Evolutionary conservation across 345 rosid genomes (phyloP).

Genomic region (Salix viminalis): DNA sequence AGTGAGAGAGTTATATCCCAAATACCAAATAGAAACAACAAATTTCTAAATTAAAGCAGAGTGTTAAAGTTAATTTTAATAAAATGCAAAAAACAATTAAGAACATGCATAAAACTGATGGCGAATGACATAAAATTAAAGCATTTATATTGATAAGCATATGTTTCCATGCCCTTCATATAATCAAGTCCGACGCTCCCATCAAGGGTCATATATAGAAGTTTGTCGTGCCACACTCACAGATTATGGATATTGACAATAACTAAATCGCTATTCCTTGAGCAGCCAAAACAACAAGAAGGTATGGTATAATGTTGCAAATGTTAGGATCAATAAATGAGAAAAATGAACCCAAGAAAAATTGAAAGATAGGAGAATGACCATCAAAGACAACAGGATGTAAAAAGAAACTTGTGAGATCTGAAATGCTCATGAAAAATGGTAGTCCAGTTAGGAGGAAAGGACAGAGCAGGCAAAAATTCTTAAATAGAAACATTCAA

Average conservation of each 20-base stretch:
- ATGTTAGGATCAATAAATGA: neutral
- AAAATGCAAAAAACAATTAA: neutral
- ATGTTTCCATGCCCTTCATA: too few species aligned
- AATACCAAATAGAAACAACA: neutral
- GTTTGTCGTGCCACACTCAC: neutral
- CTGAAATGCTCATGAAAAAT: neutral
- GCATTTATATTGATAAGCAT: neutral
- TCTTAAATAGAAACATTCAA: neutral
- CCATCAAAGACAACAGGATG: neutral
- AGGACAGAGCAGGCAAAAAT: neutral
- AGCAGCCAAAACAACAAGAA: neutral
- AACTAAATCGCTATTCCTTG: neutral
- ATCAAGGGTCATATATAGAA: neutral
- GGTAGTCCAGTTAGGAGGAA: neutral
- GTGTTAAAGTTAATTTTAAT: neutral
- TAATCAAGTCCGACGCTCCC: neutral
- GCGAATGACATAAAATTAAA: neutral
- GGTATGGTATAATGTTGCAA: neutral
- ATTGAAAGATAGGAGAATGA: neutral
- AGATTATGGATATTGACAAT: neutral
- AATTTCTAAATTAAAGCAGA: neutral
- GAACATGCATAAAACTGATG: neutral
- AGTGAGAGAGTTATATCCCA: neutral
- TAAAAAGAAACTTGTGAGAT: neutral
- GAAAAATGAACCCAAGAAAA: neutral